phyloP scores from a whole-genome alignment of 768 basidiomycete genomes.

The Suillus variegatus region DNA sequence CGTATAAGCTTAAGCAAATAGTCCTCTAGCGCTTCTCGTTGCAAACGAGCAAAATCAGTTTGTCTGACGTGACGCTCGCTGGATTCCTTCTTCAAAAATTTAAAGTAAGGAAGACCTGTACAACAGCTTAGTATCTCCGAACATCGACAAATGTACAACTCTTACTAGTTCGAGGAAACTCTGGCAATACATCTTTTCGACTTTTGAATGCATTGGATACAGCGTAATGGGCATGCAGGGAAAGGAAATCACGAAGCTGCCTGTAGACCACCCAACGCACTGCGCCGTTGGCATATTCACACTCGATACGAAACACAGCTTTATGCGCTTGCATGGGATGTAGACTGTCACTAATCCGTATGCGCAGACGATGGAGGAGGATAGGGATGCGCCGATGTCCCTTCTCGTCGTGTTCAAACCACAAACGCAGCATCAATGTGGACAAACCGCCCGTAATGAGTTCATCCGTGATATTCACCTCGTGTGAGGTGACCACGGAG shows the following conservation, averaged over 20 bases:
- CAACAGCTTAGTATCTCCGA: not conserved
- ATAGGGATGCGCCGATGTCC: constrained; percentile 78
- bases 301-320: constrained; percentile 89
- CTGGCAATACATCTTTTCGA: constrained; percentile 77
- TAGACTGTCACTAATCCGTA: constrained; percentile 84
- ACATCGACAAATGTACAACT: constrained; percentile 7
- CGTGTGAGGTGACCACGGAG: constrained; percentile 50
- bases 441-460: constrained; percentile 80
- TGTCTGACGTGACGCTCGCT: constrained; percentile 54
- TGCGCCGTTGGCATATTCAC: constrained; percentile 93
- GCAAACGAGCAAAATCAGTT: constrained; percentile 77
- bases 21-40: constrained; percentile 81
- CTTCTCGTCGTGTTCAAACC: constrained; percentile 88
- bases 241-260: constrained; percentile 88
- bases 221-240: constrained; percentile 86
- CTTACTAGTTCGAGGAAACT: constrained; percentile 85
- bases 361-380: constrained; percentile 76
- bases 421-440: constrained; percentile 74
- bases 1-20: constrained; percentile 88
- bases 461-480: constrained; percentile 81
- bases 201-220: constrained; percentile 80
- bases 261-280: constrained; percentile 95
- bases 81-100: constrained; percentile 72
- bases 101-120: constrained; percentile 86
- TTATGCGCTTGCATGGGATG: constrained; percentile 77